Evolutionary conservation across 2,329 filamentous ascomycete genomes (phyloP), one percentile per base, ranked within the genome.

Genomic region (Pseudogymnoascus sp.): DNA sequence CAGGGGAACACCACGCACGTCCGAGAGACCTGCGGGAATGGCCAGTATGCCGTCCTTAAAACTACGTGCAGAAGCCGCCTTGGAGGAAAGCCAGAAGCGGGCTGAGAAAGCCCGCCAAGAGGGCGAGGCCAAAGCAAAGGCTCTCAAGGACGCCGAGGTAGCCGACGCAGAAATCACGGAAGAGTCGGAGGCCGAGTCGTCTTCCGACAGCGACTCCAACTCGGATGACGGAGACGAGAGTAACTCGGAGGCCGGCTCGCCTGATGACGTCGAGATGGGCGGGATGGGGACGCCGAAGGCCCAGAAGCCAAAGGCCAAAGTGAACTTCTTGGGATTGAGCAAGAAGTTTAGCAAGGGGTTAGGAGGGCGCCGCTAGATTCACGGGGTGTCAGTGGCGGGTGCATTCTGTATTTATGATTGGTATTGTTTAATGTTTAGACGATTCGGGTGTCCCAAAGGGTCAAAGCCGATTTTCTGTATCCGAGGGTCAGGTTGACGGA

Each of bases 261-360:
- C 13, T 8, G 19, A 51, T 57, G 51, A 57, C 16, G 16, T 57
- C 28, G 51, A 57, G 51, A 57, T 57, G 51, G 51, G 51, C 2
- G 51, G 51, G 5, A 57, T 34, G 51, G 51, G 51, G 28, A 21
- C 28, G 28, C 51, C 28, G 28, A 57, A 57, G 51, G 28, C 28
- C 28, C 51, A 34, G 28, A 57, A 57, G 51, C 51, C 51, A 57
- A 57, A 57, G 51, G 51, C 51, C 51, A 57, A 57, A n/a, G 51
- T 57, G 28, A 57, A 57, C 51, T 57, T 57, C 28, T 57, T 11
- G 28, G 28, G 28, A 21, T 21, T 57, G 51, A 57, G 51, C 51
- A 57, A 57, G 28, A 57, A 57, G 28, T 57, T 57, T 36, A 57
- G 51, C 51, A 57, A 57, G 51, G 51, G 51, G n/a, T 16, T 16